These are phyloP conservation scores for Gilbertella persicaria DNA, from an alignment of 371 early-diverging fungal genomes.

Conservation along the genomic window DNA sequence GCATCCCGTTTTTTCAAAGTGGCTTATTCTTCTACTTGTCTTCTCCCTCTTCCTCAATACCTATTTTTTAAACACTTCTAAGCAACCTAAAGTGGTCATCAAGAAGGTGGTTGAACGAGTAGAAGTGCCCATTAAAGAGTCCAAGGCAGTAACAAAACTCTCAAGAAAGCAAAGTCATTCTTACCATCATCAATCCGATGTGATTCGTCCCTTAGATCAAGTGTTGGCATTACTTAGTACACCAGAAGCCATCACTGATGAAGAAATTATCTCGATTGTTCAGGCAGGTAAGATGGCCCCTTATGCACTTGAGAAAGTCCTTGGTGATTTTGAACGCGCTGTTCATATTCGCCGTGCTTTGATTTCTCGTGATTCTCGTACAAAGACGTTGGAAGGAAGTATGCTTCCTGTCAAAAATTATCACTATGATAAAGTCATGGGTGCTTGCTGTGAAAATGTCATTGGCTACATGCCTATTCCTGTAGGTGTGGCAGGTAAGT, in stretches of 20 bases:
- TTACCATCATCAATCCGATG: constrained; percentile 8
- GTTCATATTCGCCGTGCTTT: constrained; percentile 80
- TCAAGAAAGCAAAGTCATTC: background rate
- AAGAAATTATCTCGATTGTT: constrained; percentile 75
- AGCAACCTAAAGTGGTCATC: constrained; percentile 34
- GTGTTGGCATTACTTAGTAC: constrained; percentile 59
- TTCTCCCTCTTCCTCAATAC: constrained; percentile 62
- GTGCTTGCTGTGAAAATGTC: constrained; percentile 96
- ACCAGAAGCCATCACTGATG: constrained; percentile 59
- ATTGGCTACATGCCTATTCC: constrained; percentile 94
- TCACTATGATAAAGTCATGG: constrained; percentile 87
- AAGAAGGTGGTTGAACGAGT: constrained; percentile 3
- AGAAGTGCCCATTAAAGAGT: constrained; percentile 2
- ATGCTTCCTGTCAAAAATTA: constrained; percentile 80
- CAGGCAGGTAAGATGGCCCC: constrained; percentile 73
- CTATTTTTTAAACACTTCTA: constrained; percentile 57
- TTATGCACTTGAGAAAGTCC: constrained; percentile 84
- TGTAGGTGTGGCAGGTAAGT: constrained; percentile 79
- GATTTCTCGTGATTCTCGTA: constrained; percentile 66
- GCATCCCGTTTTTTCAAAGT: constrained; percentile 62
- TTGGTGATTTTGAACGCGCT: constrained; percentile 79
- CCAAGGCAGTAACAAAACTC: background rate
- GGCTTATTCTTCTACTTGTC: constrained; percentile 49
- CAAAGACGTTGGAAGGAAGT: constrained; percentile 64
- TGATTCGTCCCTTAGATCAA: constrained; percentile 51